phyloP scores from a whole-genome alignment of 2,329 filamentous ascomycete genomes.

The Neophaeococcomyces aloes region DNA sequence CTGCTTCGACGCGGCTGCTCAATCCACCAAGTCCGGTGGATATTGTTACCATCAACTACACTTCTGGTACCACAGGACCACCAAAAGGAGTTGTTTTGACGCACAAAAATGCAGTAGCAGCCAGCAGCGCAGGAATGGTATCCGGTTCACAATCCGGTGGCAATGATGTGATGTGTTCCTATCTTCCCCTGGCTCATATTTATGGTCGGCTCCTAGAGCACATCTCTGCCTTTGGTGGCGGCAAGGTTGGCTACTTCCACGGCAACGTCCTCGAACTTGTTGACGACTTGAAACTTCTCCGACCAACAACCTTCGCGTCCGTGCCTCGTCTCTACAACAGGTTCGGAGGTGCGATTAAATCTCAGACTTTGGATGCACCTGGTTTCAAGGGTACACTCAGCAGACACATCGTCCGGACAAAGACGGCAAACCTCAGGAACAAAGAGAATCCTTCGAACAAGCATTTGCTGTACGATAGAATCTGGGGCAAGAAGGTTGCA shows the following conservation, averaged over 20 bases:
- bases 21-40: slow-evolving; percentile 65
- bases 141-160: slow-evolving; percentile 41
- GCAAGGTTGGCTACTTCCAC: slow-evolving; percentile 81
- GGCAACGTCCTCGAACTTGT: slow-evolving; percentile 72
- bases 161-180: slow-evolving; percentile 65
- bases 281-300: slow-evolving; percentile 81
- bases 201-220: slow-evolving; percentile 81
- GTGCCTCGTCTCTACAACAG: slow-evolving; percentile 88
- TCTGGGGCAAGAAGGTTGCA: slow-evolving; percentile 83
- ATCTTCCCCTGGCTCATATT: slow-evolving; percentile 89
- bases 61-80: slow-evolving; percentile 53
- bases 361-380: slow-evolving; percentile 64
- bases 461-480: slow-evolving; percentile 46
- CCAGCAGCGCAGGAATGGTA: slow-evolving; percentile 49
- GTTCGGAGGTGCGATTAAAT: slow-evolving; percentile 72
- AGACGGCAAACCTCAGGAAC: slow-evolving; percentile 52
- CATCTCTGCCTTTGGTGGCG: slow-evolving; percentile 58
- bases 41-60: slow-evolving; percentile 64
- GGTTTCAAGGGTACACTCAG: slow-evolving; percentile 75
- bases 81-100: slow-evolving; percentile 61
- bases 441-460: slow-evolving; percentile 58
- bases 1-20: slow-evolving; percentile 56
- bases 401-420: slow-evolving; percentile 65
- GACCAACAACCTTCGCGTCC: slow-evolving; percentile 72
- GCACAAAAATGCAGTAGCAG: slow-evolving; percentile 66